Evolutionary conservation across 768 basidiomycete species (phyloP), one percentile per base, ranked within the genome.

Genomic region (Baorangia bicolor): DNA sequence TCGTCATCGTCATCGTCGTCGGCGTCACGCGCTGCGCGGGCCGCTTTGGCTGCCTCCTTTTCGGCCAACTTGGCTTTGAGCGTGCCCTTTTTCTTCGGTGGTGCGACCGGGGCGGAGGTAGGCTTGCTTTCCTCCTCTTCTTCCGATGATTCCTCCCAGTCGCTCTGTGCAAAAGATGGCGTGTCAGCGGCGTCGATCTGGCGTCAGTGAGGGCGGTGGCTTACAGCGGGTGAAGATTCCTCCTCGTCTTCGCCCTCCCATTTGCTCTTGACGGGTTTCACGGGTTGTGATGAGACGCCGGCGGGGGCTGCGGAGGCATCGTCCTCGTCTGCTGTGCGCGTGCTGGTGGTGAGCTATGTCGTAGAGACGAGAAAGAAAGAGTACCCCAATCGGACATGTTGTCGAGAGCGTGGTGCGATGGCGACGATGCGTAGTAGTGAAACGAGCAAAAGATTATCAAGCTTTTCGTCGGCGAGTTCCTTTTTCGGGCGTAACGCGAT

Each of bases 161-260:
- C 95, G 72, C 92, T 94, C 93, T 96, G 64, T 31, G 13, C 5
- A 14, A 4, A 9, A 11, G 40, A 33, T 2, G 9, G 49, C n/a
- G 25, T n/a, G 52, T 65, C 11, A 64, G 55, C n/a, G 40, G 27
- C 14, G 47, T 16, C 9, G 38, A 41, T 53, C 30, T 25, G n/a
- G 14, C 5, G 27, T 14, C n/a, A n/a, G n/a, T n/a, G n/a, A n/a
- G 7, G 12, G 28, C n/a, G 20, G 31, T 8, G 25, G 39, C 90
- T 64, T 67, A 95, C 93, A 49, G 85, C 90, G 39, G 89, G 90
- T 2, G 60, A 74, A n/a, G 86, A 83, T 13, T 86, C 86, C 0
- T 95, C 93, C 65, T 90, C 90, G 66, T 97, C 95, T 71, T 98
- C 95, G 44, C 90, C 95, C 58, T 87, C 88, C 87, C 90, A 97